Percentiles rank a stretch among this genome's conserved stretches.
These are phyloP conservation scores for Elaeis guineensis DNA, from an alignment of 176 grass and related monocot genomes.

Conservation along the genomic window DNA sequence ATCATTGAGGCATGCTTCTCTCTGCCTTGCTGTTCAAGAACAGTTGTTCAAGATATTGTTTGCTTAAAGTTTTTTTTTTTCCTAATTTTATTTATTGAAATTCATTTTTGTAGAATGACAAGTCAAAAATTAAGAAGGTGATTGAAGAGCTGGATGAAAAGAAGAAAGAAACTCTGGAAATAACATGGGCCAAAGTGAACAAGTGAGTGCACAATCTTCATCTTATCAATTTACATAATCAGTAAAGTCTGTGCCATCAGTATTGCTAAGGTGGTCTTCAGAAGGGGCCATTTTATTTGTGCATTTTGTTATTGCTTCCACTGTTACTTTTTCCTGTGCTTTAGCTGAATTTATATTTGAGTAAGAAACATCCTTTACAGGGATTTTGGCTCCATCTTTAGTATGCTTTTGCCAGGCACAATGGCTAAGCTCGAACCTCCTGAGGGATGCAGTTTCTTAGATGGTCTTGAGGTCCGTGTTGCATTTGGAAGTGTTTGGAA, in stretches of 20 bases:
- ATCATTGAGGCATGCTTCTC: conserved; percentile 60
- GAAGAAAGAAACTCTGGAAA: conserved; percentile 94
- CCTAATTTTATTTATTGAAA: conserved; percentile 2
- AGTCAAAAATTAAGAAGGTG: conserved; percentile 79
- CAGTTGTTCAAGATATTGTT: conserved; percentile 12
- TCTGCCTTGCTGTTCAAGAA: background rate
- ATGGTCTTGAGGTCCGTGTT: conserved; percentile 96
- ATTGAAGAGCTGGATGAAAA: conserved; percentile 96
- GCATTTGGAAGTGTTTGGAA: conserved; percentile 98
- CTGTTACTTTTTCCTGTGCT: too few relatives aligned
- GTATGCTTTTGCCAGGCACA: conserved; percentile 85
- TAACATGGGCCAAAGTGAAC: conserved; percentile 98
- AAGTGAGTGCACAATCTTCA: conserved; percentile 39
- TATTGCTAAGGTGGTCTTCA: too few relatives aligned
- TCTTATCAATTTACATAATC: too few relatives aligned
- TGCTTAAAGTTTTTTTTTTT: conserved; percentile 4
- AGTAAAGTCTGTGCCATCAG: background rate
- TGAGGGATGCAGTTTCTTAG: conserved; percentile 79
- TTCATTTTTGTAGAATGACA: conserved; percentile 62
- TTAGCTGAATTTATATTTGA: background rate
- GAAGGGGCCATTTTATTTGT: too few relatives aligned
- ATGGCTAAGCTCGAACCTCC: conserved; percentile 98
- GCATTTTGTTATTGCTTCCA: too few relatives aligned
- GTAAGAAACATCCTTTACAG: conserved; percentile 27
- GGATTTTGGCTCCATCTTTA: conserved; percentile 98